A percentile compares a stretch with the other conserved stretches of the same genome.
Conservation (phyloP, 2,329 filamentous ascomycete genomes). For the Diaporthe batatas region DNA sequence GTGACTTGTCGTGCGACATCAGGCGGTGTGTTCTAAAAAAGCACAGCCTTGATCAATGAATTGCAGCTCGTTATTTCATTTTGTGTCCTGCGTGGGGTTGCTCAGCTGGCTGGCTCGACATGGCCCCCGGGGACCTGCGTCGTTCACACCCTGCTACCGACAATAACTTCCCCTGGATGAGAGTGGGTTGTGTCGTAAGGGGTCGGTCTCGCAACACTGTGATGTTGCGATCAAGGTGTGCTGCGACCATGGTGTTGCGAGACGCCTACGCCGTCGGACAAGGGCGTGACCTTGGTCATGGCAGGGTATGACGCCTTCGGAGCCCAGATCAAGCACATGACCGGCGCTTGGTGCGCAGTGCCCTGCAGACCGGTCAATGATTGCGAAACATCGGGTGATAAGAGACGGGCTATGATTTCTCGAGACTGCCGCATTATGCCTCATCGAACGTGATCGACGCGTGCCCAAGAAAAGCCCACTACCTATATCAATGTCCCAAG, state of each 20-base stretch:
- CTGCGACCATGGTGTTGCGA: constrained; percentile 21
- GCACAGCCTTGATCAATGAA: neutral
- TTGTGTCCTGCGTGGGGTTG: neutral
- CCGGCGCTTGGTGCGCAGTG: constrained; percentile 11
- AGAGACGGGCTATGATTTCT: neutral
- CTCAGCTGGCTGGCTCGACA: neutral
- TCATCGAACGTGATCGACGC: constrained; percentile 3
- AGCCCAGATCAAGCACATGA: constrained; percentile 21
- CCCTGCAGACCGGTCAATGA: constrained; percentile 33
- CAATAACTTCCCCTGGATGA: too few species aligned
- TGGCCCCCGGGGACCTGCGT: neutral
- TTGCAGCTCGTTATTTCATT: neutral
- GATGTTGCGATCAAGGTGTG: neutral
- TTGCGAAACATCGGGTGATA: constrained; percentile 24
- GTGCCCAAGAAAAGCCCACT: neutral
- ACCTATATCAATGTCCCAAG: neutral
- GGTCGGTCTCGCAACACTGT: neutral
- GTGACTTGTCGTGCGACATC: constrained; percentile 30
- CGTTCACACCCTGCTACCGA: neutral
- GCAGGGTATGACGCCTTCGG: constrained; percentile 1
- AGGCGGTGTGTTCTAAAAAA: constrained; percentile 17
- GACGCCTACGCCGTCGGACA: neutral
- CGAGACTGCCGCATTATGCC: constrained; percentile 22
- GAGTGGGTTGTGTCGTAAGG: neutral
- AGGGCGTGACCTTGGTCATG: constrained; percentile 7